Base-by-base conservation (phyloP, 345 rosid genomes). In the Carallia pectinifolia region DNA sequence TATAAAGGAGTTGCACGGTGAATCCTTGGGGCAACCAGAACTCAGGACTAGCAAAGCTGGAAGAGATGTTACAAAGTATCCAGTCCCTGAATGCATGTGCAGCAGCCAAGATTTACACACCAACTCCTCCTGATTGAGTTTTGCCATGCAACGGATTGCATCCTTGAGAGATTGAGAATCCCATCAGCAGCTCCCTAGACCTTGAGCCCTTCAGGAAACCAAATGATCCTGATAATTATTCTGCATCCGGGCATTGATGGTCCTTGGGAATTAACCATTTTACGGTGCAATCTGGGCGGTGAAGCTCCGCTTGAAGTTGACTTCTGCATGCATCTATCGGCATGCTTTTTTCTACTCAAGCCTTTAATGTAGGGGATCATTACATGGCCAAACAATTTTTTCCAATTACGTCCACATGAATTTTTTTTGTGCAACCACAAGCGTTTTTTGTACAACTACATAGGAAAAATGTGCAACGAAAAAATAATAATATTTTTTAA, bases 1-100 rank as follows among this genome's bases (percentile, higher is more conserved):
- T 75, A 87, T 95, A 65, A 85, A 71, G 77, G 90, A 80, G 54
- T 67, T 92, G 83, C 98, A 92, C 71, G 53, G 65, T 17, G 90
- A 88, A 60, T 95, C 99, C 27, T 82, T 92, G 23, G 98, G 98
- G 55, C 94, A 92, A 60, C 99, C 99, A 34, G 92, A 92, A 65
- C 81, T 88, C 37, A 79, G 92, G 66, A 76, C 82, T n/a, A 85
- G 75, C 79, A 90, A 89, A 83, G 78, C 79, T 31, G 90, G 91
- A 80, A 85, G 88, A 79, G 99, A 95, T 73, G 97, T 85, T 3
- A 89, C 98, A 6, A 95, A 95, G 79, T 90, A 84, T 73, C 99
- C 96, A 6, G 78, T 92, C 60, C 97, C 92, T 3, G 92, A 89
- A 68, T 95, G 99, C 27, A 86, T 95, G 97, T 90, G 99, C 81